Evolutionary conservation across 1,139 yeast genomes (phyloP).

Genomic region (Magnusiomyces paraingens): DNA sequence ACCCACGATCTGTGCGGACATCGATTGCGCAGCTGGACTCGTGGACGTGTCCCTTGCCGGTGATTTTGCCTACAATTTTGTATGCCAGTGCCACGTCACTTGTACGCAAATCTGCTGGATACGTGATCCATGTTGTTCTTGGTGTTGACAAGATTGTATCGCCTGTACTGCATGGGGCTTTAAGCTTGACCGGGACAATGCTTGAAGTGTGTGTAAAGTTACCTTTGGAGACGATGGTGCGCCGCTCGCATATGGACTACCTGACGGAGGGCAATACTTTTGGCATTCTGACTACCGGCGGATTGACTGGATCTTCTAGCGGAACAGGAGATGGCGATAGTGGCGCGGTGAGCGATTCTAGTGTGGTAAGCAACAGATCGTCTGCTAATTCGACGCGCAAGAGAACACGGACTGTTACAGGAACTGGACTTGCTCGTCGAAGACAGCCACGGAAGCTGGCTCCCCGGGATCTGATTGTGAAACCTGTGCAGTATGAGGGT

Average conservation of each 20-base stretch:
- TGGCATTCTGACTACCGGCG: too few relatives aligned
- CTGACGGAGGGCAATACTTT: slow-evolving; percentile 27
- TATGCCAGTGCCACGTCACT: slow-evolving; percentile 58
- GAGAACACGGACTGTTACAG: too few relatives aligned
- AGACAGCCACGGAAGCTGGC: not conserved
- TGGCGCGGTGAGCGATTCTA: too few relatives aligned
- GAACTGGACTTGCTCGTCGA: too few relatives aligned
- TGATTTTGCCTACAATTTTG: slow-evolving; percentile 49
- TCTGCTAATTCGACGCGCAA: too few relatives aligned
- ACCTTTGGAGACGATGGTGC: slow-evolving; percentile 79
- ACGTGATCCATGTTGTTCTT: slow-evolving; percentile 54
- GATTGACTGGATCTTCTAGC: too few relatives aligned
- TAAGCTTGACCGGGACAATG: slow-evolving; percentile 33
- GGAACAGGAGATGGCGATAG: too few relatives aligned
- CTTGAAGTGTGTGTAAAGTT: slow-evolving; percentile 67
- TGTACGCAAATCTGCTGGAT: slow-evolving; percentile 67
- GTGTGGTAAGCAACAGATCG: too few relatives aligned
- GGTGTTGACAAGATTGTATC: slow-evolving; percentile 65
- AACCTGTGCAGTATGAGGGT: slow-evolving; percentile 42
- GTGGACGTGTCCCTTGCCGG: slow-evolving; percentile 50
- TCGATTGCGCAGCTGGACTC: slow-evolving; percentile 38
- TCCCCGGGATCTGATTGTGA: slow-evolving; percentile 25
- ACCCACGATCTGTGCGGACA: slow-evolving; percentile 35
- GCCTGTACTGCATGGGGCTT: slow-evolving; percentile 52
- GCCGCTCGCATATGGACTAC: slow-evolving; percentile 75